phyloP scores from a whole-genome alignment of 2,329 filamentous ascomycete species.

The Didymosphaeria variabile region DNA sequence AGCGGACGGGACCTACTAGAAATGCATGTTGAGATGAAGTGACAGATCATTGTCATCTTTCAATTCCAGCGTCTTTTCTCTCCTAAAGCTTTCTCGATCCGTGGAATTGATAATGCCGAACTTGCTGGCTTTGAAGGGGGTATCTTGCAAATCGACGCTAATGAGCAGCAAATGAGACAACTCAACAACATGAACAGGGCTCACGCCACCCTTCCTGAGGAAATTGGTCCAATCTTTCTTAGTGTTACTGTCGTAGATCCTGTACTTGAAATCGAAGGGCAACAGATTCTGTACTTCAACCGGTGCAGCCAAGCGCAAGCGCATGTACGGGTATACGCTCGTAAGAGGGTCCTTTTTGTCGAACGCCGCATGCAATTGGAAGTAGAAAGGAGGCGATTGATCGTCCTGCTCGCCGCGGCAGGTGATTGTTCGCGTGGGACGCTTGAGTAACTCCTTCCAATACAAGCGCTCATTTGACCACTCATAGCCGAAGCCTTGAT shows the following conservation, averaged over 20 bases:
- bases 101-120: slow-evolving; percentile 97
- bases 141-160: slow-evolving; percentile 97
- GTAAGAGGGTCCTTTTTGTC: slow-evolving; percentile 85
- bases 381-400: slow-evolving; percentile 84
- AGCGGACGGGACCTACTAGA: slow-evolving; percentile 65
- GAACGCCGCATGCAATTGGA: slow-evolving; percentile 89
- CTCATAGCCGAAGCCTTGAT: slow-evolving; percentile 94
- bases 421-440: slow-evolving; percentile 84
- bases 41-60: slow-evolving; percentile 85
- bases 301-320: slow-evolving; percentile 87
- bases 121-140: slow-evolving; percentile 91
- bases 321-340: slow-evolving; percentile 92
- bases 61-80: slow-evolving; percentile 79
- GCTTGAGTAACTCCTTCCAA: slow-evolving; percentile 90
- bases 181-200: slow-evolving; percentile 96
- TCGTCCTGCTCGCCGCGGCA: slow-evolving; percentile 88
- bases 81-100: slow-evolving; percentile 84
- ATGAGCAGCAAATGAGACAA: slow-evolving; percentile 91
- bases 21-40: slow-evolving; percentile 86
- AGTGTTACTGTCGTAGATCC: slow-evolving; percentile 98
- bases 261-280: slow-evolving; percentile 98
- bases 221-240: slow-evolving; percentile 99
- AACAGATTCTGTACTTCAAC: slow-evolving; percentile 94
- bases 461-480: slow-evolving; percentile 92
- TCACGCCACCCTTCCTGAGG: slow-evolving; percentile 92